Percentiles rank a stretch among this genome's conserved stretches.
Evolutionary conservation across 1,284 basidiomycete species (phyloP).

Genomic region (Caloboletus firmus): DNA sequence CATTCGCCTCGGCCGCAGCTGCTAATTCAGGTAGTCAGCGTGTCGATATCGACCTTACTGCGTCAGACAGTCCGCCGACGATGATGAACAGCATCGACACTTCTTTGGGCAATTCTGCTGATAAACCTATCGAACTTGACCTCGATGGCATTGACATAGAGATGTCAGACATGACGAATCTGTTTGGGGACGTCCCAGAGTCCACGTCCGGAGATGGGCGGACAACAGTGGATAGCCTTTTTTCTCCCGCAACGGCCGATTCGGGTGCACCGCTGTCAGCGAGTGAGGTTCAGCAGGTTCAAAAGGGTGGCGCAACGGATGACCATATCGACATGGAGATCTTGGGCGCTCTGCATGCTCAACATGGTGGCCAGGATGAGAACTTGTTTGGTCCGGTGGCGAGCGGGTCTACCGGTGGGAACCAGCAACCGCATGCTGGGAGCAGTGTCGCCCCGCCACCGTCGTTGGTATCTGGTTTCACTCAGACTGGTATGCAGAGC

Average conservation of each 20-base stretch:
- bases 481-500: constrained; percentile 17
- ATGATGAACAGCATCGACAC: constrained; percentile 38
- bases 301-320: constrained; percentile 10
- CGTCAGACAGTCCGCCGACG: constrained; percentile 26
- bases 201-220: constrained; percentile 35
- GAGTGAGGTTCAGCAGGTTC: constrained; percentile 15
- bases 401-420: constrained; percentile 9
- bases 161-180: constrained; percentile 49
- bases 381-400: constrained; percentile 28
- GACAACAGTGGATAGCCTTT: constrained; percentile 42
- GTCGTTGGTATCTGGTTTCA: constrained; percentile 42
- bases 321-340: constrained; percentile 33
- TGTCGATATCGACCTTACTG: constrained; percentile 46
- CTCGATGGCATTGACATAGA: constrained; percentile 67
- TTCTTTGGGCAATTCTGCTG: constrained; percentile 59
- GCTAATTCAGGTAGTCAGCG: constrained; percentile 29
- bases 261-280: constrained; percentile 16
- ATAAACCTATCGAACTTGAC: constrained; percentile 79
- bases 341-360: constrained; percentile 27
- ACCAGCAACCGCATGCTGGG: constrained; percentile 23
- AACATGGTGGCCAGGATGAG: constrained; percentile 16
- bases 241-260: constrained; percentile 40
- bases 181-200: constrained; percentile 50
- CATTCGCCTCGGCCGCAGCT: constrained; percentile 46
- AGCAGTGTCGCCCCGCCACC: constrained; percentile 35